Percentiles rank a stretch among this genome's conserved stretches.
These are phyloP conservation scores for Diaporthe destruens DNA, from an alignment of 2,329 filamentous ascomycete genomes.

Conservation along the genomic window DNA sequence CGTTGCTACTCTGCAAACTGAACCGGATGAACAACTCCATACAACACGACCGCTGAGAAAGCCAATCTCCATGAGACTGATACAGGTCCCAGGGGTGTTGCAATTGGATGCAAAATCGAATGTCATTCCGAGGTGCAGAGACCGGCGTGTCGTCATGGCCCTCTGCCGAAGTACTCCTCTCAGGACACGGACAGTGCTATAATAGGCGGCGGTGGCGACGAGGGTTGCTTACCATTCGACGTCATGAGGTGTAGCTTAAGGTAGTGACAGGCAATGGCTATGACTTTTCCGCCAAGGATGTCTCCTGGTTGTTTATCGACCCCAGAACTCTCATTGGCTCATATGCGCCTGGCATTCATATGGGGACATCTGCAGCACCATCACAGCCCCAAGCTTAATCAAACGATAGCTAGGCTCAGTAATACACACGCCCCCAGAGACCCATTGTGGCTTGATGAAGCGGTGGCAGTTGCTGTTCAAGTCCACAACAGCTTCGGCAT, in stretches of 20 bases:
- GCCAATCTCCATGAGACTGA: neutral
- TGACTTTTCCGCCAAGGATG: conserved; percentile 7
- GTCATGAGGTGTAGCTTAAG: conserved; percentile 20
- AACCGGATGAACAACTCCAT: conserved; percentile 6
- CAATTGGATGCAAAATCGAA: conserved; percentile 2
- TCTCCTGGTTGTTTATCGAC: conserved; percentile 14
- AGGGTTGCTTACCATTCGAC: conserved; percentile 9
- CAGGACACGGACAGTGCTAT: neutral
- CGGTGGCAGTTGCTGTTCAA: neutral
- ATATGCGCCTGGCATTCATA: neutral
- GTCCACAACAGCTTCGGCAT: neutral
- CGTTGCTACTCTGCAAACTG: neutral
- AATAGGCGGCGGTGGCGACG: neutral
- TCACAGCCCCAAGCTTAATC: conserved; percentile 1
- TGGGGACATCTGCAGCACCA: neutral
- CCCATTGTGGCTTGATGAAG: neutral
- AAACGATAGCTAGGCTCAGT: neutral
- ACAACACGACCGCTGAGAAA: neutral
- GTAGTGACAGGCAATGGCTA: neutral
- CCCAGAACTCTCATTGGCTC: neutral
- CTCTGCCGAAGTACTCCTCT: neutral
- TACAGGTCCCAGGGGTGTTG: neutral
- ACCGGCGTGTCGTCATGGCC: conserved; percentile 4
- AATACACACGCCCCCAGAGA: neutral
- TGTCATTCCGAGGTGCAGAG: neutral